Conservation (phyloP, 176 grass and related monocot genomes). For the Triticum urartu region DNA sequence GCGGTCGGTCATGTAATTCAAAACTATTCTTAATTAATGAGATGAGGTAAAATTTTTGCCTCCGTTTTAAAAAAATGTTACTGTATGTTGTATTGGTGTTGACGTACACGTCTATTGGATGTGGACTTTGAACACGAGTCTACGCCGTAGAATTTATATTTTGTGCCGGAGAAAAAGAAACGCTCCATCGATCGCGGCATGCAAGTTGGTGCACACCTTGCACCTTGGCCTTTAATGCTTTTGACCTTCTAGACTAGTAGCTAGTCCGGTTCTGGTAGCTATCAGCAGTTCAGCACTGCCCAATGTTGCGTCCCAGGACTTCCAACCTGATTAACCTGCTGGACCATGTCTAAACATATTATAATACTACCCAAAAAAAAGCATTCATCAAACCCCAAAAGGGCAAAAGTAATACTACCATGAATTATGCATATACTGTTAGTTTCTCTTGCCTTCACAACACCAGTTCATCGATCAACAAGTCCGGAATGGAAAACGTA, state of each 20-base stretch:
- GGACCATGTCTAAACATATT: not conserved
- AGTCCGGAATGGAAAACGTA: not conserved
- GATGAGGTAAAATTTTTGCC: no score
- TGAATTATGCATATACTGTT: not conserved
- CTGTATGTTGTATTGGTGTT: not conserved
- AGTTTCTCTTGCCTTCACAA: not conserved
- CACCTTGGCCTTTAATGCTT: constrained; percentile 45
- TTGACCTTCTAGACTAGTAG: constrained; percentile 43
- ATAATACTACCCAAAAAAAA: no score
- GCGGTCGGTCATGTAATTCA: no score
- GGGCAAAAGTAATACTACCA: not conserved
- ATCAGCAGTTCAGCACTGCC: constrained; percentile 31
- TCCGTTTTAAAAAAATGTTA: not conserved
- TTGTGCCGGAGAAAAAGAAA: not conserved
- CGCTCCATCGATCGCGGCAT: not conserved
- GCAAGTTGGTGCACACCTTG: constrained; percentile 43
- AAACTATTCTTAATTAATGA: no score
- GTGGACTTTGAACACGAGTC: constrained; percentile 49
- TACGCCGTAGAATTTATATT: constrained; percentile 20
- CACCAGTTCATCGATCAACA: not conserved
- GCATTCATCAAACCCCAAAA: not conserved
- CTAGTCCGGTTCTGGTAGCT: constrained; percentile 33
- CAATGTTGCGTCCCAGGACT: constrained; percentile 38
- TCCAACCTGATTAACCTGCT: constrained; percentile 26
- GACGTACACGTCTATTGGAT: not conserved